phyloP scores from a whole-genome alignment of 306 rosid genomes.

The Medicago ruthenica region DNA sequence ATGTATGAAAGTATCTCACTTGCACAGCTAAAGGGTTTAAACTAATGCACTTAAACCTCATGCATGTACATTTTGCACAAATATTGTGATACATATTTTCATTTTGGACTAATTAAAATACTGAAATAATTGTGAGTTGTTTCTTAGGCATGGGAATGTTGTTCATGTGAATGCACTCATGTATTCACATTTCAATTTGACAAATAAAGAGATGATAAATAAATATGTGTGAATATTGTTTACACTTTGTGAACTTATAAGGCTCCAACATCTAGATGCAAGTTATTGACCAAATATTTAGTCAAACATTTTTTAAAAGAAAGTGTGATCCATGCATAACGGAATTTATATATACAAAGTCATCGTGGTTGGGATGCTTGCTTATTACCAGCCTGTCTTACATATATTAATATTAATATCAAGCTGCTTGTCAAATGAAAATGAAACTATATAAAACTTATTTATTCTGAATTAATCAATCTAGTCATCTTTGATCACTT shows the following conservation, averaged over 20 bases:
- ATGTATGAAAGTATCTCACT: too few relatives aligned
- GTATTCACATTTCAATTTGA: slow-evolving; percentile 15
- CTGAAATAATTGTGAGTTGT: not conserved
- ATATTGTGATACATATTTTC: not conserved
- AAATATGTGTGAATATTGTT: slow-evolving; percentile 9
- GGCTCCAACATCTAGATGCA: slow-evolving; percentile 31
- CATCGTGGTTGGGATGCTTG: slow-evolving; percentile 49
- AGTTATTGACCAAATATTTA: slow-evolving; percentile 41
- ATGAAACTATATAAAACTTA: not conserved
- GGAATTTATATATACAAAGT: slow-evolving; percentile 51
- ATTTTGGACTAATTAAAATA: not conserved
- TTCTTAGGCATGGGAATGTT: not conserved
- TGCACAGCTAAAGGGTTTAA: too few relatives aligned
- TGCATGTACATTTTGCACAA: not conserved
- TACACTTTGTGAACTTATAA: slow-evolving; percentile 12
- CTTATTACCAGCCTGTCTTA: slow-evolving; percentile 56
- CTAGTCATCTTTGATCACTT: not conserved
- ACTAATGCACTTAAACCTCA: not conserved
- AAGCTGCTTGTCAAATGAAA: slow-evolving; percentile 1
- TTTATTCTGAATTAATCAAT: not conserved
- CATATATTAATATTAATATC: slow-evolving; percentile 45
- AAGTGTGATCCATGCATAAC: slow-evolving; percentile 53
- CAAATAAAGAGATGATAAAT: slow-evolving; percentile 27
- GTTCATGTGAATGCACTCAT: slow-evolving; percentile 31
- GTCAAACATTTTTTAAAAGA: slow-evolving; percentile 52